Percentiles rank a stretch among this genome's conserved stretches.
Evolutionary conservation across 805 yeast genomes (phyloP).

Genomic region (Candida palmyrensis): DNA sequence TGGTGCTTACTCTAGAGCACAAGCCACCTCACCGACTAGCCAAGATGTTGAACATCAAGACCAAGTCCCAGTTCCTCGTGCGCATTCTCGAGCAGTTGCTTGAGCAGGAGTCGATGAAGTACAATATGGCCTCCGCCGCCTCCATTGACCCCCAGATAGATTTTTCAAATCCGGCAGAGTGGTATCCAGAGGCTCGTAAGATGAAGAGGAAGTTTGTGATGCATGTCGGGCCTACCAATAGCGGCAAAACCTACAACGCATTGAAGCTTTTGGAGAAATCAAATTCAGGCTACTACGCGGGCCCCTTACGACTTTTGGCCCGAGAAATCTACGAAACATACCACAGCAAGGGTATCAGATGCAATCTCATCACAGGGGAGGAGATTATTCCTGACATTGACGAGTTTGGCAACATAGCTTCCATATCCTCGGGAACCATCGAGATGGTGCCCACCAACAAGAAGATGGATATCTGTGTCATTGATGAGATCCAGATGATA

Average conservation of each 20-base stretch:
- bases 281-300: conserved; percentile 84
- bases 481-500: conserved; percentile 97
- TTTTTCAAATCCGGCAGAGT: conserved; percentile 38
- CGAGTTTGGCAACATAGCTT: conserved; percentile 65
- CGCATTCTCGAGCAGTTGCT: conserved; percentile 18
- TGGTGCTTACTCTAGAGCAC: conserved; percentile 15
- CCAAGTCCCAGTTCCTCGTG: conserved; percentile 16
- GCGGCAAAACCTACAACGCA: conserved; percentile 90
- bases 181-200: conserved; percentile 84
- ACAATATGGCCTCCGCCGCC: conserved; percentile 8
- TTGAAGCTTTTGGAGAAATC: conserved; percentile 60
- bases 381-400: conserved; percentile 74
- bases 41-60: conserved; percentile 11
- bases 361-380: conserved; percentile 94
- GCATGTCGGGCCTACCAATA: conserved; percentile 97
- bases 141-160: conserved; percentile 14
- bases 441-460: conserved; percentile 80
- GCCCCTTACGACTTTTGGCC: conserved; percentile 87
- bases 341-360: conserved; percentile 56
- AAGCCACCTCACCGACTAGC: conserved; percentile 17
- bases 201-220: conserved; percentile 74
- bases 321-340: conserved; percentile 87
- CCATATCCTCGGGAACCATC: conserved; percentile 79
- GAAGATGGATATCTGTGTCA: conserved; percentile 78
- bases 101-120: conserved; percentile 16